A percentile compares a stretch with the other conserved stretches of the same genome.
phyloP scores from a whole-genome alignment of 805 yeast species.

The Starmerella vitae region DNA sequence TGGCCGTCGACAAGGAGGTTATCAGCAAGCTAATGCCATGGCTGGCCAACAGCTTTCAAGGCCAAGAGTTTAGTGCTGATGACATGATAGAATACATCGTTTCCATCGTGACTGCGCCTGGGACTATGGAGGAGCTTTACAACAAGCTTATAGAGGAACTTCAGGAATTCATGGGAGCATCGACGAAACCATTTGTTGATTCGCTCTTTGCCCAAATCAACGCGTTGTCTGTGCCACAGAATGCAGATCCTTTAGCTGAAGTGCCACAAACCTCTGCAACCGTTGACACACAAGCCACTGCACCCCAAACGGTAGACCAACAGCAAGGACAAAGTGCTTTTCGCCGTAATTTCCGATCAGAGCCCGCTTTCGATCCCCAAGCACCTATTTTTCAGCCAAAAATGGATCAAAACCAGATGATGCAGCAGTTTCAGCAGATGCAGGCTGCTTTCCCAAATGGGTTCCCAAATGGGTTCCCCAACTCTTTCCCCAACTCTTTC shows the following conservation, averaged over 20 bases:
- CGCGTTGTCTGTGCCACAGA: conserved; percentile 4
- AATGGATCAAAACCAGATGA: conserved; percentile 1
- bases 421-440: conserved; percentile 1
- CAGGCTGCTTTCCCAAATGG: conserved; percentile 1
- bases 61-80: conserved; percentile 15
- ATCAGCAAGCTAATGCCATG: conserved; percentile 16
- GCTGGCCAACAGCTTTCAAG: conserved; percentile 11
- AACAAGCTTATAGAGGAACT: conserved; percentile 28
- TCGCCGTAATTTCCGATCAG: conserved; percentile 20
- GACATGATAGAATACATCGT: conserved; percentile 35
- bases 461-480: conserved; percentile 3
- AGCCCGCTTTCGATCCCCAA: conserved; percentile 1
- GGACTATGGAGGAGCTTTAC: conserved; percentile 27
- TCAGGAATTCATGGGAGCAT: conserved; percentile 30
- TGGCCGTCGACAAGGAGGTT: conserved; percentile 8
- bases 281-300: not conserved
- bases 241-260: not conserved
- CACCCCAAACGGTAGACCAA: too few relatives aligned
- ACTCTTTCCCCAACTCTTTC: conserved; percentile 4
- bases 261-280: not conserved
- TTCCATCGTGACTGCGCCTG: conserved; percentile 31
- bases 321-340: conserved; percentile 23
- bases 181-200: conserved; percentile 26
- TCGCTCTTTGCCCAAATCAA: conserved; percentile 27
- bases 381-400: conserved; percentile 2